phyloP scores from a whole-genome alignment of 768 basidiomycete genomes.

The Auricularia auricula-judae region DNA sequence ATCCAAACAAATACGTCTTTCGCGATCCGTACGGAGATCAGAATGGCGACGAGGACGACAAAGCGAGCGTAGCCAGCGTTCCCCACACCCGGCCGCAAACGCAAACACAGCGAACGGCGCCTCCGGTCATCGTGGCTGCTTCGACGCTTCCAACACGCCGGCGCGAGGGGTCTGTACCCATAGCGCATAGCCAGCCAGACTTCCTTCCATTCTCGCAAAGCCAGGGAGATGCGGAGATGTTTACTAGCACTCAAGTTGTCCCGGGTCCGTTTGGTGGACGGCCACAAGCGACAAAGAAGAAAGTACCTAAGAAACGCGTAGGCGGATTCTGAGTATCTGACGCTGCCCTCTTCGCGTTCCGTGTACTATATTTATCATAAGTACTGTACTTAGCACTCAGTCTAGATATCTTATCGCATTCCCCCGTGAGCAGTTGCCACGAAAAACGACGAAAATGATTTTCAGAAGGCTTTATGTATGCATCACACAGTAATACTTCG shows the following conservation, averaged over 20 bases:
- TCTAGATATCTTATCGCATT: not conserved
- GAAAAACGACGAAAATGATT: too few relatives aligned
- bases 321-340: conserved; percentile 52
- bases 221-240: conserved; percentile 29
- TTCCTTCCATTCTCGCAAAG: not conserved
- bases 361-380: not conserved
- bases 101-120: not conserved
- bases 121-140: not conserved
- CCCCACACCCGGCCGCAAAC: conserved; percentile 10
- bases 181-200: not conserved
- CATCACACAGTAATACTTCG: too few relatives aligned
- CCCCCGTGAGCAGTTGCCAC: not conserved
- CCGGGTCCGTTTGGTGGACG: conserved; percentile 61
- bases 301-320: conserved; percentile 50
- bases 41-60: not conserved
- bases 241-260: conserved; percentile 53
- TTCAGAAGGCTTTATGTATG: too few relatives aligned
- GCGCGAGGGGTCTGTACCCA: not conserved
- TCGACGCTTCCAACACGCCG: not conserved
- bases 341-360: not conserved
- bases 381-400: not conserved
- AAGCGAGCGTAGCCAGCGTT: not conserved
- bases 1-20: conserved; percentile 41
- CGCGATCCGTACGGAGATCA: conserved; percentile 37
- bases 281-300: conserved; percentile 39